Evolutionary conservation across 2,329 filamentous ascomycete species (phyloP).

Genomic region (Neoarthrinium moseri): DNA sequence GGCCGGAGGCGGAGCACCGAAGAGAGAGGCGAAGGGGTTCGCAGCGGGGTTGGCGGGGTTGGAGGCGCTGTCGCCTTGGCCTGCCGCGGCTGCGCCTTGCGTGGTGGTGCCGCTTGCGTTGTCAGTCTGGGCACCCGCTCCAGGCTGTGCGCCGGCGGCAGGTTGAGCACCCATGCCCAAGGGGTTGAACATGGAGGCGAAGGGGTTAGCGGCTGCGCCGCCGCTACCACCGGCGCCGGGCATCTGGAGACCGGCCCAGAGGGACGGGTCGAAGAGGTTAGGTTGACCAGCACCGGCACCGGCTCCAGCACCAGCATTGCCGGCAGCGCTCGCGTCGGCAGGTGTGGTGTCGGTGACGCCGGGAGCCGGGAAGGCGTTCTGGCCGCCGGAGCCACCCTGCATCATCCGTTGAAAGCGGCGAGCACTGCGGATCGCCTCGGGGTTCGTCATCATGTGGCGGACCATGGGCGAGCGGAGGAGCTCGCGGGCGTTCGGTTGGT

Average conservation of each 20-base stretch:
- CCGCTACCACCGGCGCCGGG: too few relatives aligned
- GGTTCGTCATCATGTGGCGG: conserved; percentile 90
- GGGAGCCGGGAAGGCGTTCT: conserved; percentile 77
- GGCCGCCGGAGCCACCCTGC: conserved; percentile 48
- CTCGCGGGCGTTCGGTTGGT: conserved; percentile 73
- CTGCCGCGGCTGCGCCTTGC: conserved; percentile 22
- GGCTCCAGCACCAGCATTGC: conserved; percentile 25
- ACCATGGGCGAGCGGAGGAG: conserved; percentile 88
- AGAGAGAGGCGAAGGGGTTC: conserved; percentile 70
- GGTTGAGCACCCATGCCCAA: conserved; percentile 17
- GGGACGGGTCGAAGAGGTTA: conserved; percentile 43
- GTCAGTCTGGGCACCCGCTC: conserved; percentile 13
- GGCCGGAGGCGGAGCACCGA: conserved; percentile 37
- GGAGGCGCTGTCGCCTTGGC: conserved; percentile 20
- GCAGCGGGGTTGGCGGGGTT: conserved; percentile 34
- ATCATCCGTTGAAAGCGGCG: conserved; percentile 78
- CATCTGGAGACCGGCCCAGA: conserved; percentile 31
- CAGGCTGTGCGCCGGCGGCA: conserved; percentile 25
- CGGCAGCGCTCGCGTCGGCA: conserved; percentile 32
- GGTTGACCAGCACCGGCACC: conserved; percentile 13
- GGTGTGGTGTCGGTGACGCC: conserved; percentile 87
- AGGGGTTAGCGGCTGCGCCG: conserved; percentile 35
- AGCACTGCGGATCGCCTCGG: conserved; percentile 77
- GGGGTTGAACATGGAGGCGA: conserved; percentile 30
- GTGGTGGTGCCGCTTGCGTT: conserved; percentile 23